Conservation (phyloP, 768 basidiomycete species). For the Hypholoma fasciculare region DNA sequence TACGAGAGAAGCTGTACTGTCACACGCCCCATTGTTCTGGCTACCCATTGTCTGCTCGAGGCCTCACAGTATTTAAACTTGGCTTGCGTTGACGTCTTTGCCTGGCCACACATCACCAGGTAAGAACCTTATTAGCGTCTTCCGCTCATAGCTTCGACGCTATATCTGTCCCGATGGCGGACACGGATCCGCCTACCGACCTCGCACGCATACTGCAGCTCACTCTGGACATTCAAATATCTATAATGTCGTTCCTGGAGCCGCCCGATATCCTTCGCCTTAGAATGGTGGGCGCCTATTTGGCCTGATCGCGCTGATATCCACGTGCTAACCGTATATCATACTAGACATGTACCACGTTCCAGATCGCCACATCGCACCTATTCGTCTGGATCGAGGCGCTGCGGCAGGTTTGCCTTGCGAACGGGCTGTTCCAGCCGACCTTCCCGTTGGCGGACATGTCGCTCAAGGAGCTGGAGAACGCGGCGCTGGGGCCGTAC, state of each 20-base stretch:
- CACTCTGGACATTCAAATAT: not conserved
- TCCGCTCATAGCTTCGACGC: no score
- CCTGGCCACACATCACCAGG: no score
- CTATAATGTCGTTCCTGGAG: not conserved
- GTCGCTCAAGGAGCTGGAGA: constrained; percentile 24
- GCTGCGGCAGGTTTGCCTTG: constrained; percentile 19
- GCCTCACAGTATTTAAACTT: no score
- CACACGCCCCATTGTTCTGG: not conserved
- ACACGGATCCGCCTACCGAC: no score
- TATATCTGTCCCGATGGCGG: no score
- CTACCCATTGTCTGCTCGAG: not conserved
- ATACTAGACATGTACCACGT: constrained; percentile 22
- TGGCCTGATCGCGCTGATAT: not conserved
- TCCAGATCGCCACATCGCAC: constrained; percentile 18
- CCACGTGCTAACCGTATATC: not conserved
- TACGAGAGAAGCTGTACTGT: not conserved
- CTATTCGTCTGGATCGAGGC: constrained; percentile 29
- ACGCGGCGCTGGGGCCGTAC: constrained; percentile 22
- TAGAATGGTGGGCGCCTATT: not conserved
- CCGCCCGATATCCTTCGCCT: constrained; percentile 4
- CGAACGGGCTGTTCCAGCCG: constrained; percentile 16
- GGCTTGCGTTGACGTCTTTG: no score
- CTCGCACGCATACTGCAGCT: not conserved
- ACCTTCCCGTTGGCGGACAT: constrained; percentile 26
- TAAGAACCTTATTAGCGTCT: no score